Base-by-base conservation (phyloP, 1,284 basidiomycete species). In the Pterulicium gracile region DNA sequence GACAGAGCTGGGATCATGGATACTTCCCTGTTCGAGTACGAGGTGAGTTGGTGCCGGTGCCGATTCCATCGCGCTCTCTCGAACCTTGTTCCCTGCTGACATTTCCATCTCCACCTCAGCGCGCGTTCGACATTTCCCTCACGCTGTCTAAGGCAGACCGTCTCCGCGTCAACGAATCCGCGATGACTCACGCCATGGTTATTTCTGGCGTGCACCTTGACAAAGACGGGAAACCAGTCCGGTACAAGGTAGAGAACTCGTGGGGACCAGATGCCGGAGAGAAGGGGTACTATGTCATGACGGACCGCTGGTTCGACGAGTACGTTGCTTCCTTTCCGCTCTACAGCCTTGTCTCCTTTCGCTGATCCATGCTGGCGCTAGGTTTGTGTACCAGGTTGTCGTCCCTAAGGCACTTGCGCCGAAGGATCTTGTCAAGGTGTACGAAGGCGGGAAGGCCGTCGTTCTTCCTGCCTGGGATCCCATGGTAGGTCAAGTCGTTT, bases 221-320 rank as follows among this genome's bases (percentile, higher is more conserved):
- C 58, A 57, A 65, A 13, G 67, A 67, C 0, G 90, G 90, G 42
- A 79, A 78, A 49, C 83, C 91, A 1, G 66, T 93, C 23, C 74
- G 91, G 10, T 98, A 90, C 75, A 88, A 91, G 64, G 88, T 97
- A 10, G 93, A 98, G 72, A 98, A 98, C 69, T 87, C 81, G 5
- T 98, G 94, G 95, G 87, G 89, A 19, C 77, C 81, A n/a, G 69
- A 68, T 0, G 73, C 72, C 0, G 89, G 94, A 17, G 74, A 90
- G 53, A 83, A 92, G 56, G 94, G 92, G 2, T 97, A 83, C 67
- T 93, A 88, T 67, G 81, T 95, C 55, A 95, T 95, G 88, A 86
- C 81, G 41, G 84, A 88, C 52, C 71, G 69, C 36, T 97, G 94
- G 94, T 97, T 97, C 64, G 79, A 86, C 51, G 73, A 97, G 81